Evolutionary conservation across 805 yeast species (phyloP).

Genomic region (Komagataella populi): DNA sequence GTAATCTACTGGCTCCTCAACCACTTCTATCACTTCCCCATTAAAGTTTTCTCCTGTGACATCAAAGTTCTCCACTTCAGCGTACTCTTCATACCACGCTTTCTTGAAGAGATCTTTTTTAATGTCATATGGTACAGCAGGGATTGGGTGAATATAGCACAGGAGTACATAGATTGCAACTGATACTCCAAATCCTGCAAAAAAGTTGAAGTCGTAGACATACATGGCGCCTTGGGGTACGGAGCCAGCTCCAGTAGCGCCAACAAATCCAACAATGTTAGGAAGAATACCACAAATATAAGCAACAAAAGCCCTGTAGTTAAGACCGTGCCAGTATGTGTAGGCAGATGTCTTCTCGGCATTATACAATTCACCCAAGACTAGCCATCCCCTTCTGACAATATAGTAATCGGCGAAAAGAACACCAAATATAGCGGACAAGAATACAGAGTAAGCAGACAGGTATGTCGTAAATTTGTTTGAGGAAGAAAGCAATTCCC

Average conservation of each 20-base stretch:
- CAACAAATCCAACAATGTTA: slow-evolving; percentile 78
- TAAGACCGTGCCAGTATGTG: slow-evolving; percentile 53
- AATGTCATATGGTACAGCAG: slow-evolving; percentile 24
- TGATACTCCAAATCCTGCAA: slow-evolving; percentile 55
- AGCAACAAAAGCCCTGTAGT: slow-evolving; percentile 78
- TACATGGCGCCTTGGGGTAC: slow-evolving; percentile 73
- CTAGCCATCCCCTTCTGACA: slow-evolving; percentile 60
- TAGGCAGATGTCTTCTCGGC: slow-evolving; percentile 32
- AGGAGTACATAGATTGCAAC: slow-evolving; percentile 39
- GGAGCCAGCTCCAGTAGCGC: slow-evolving; percentile 54
- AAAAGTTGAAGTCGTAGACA: slow-evolving; percentile 62
- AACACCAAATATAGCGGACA: slow-evolving; percentile 75
- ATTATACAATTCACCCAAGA: slow-evolving; percentile 50
- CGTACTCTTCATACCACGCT: slow-evolving; percentile 52
- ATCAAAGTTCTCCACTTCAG: slow-evolving; percentile 51
- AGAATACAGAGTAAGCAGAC: slow-evolving; percentile 70
- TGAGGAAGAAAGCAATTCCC: slow-evolving; percentile 63
- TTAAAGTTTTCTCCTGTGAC: slow-evolving; percentile 4
- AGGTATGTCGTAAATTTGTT: slow-evolving; percentile 69
- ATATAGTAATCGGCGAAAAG: slow-evolving; percentile 54
- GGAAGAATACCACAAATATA: slow-evolving; percentile 73
- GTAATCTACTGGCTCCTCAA: not conserved
- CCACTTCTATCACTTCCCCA: not conserved
- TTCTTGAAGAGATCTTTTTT: slow-evolving; percentile 24
- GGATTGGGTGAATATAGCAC: slow-evolving; percentile 35